A percentile compares a stretch with the other conserved stretches of the same genome.
These are phyloP conservation scores for Cladosporium halotolerans DNA, from an alignment of 2,329 filamentous ascomycete genomes.

Conservation along the genomic window DNA sequence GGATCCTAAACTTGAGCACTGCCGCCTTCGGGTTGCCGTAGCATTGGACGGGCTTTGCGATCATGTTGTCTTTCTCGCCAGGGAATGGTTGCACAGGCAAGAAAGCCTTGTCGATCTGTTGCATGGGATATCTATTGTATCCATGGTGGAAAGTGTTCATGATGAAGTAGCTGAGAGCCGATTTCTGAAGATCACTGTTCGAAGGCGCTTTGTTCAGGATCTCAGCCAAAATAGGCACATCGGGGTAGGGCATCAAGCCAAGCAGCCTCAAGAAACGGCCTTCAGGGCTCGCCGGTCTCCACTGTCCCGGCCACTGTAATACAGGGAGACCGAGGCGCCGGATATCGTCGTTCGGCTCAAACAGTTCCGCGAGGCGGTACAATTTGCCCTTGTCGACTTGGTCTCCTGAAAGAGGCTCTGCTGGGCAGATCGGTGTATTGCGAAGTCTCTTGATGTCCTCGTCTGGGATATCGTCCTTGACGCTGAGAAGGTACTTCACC, in stretches of 20 bases:
- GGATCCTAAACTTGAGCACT: slow-evolving; percentile 72
- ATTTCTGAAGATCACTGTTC: slow-evolving; percentile 55
- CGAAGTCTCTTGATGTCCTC: slow-evolving; percentile 75
- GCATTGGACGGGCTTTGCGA: slow-evolving; percentile 69
- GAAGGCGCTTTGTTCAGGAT: slow-evolving; percentile 64
- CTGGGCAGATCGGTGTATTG: slow-evolving; percentile 74
- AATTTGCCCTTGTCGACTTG: slow-evolving; percentile 32
- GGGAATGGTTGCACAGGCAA: slow-evolving; percentile 74
- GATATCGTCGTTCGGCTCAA: slow-evolving; percentile 67
- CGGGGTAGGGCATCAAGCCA: slow-evolving; percentile 67
- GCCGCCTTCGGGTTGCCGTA: slow-evolving; percentile 74
- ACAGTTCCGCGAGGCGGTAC: slow-evolving; percentile 72
- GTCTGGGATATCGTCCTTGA: slow-evolving; percentile 77
- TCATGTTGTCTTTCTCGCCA: slow-evolving; percentile 34
- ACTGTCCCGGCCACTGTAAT: slow-evolving; percentile 74
- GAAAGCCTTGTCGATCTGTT: slow-evolving; percentile 38
- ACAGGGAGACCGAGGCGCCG: slow-evolving; percentile 67
- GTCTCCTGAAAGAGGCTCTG: slow-evolving; percentile 51
- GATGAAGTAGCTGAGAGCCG: slow-evolving; percentile 75
- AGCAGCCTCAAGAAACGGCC: slow-evolving; percentile 66
- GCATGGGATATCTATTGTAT: slow-evolving; percentile 61
- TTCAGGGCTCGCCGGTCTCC: slow-evolving; percentile 60
- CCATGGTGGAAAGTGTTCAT: slow-evolving; percentile 70
- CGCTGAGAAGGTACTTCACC: slow-evolving; percentile 88
- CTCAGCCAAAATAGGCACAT: slow-evolving; percentile 66